A percentile compares a stretch with the other conserved stretches of the same genome.
Evolutionary conservation across 2,329 filamentous ascomycete genomes (phyloP).

Genomic region (Epichloe glyceriae): DNA sequence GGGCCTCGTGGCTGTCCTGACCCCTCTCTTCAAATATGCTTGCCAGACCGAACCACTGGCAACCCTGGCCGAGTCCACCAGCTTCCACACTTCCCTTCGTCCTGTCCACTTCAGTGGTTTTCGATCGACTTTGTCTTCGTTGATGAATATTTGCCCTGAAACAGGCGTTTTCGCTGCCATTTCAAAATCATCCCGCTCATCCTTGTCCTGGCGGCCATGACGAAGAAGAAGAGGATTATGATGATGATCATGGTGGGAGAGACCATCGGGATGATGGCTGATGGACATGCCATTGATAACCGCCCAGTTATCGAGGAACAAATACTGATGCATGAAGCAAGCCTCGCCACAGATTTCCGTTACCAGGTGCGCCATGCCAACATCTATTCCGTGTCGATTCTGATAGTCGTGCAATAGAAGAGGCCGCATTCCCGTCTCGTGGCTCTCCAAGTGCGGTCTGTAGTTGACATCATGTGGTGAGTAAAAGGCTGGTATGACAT

Average conservation of each 20-base stretch:
- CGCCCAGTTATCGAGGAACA: constrained; percentile 33
- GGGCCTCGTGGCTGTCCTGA: constrained; percentile 5
- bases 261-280: constrained; percentile 27
- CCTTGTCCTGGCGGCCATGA: background rate
- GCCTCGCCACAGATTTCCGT: constrained; percentile 30
- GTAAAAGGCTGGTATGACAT: constrained; percentile 30
- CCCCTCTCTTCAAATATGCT: constrained; percentile 28
- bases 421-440: constrained; percentile 28
- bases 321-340: constrained; percentile 34
- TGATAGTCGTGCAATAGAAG: constrained; percentile 27
- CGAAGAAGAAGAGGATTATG: background rate
- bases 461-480: constrained; percentile 22
- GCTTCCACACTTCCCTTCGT: constrained; percentile 24
- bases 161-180: constrained; percentile 8
- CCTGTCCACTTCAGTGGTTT: constrained; percentile 24
- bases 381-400: constrained; percentile 24
- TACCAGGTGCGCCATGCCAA: constrained; percentile 29
- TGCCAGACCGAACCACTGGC: constrained; percentile 30
- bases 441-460: constrained; percentile 16
- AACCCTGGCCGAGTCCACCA: constrained; percentile 26
- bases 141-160: constrained; percentile 19
- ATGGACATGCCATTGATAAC: constrained; percentile 34
- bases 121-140: constrained; percentile 16
- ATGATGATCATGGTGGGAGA: constrained; percentile 9
- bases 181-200: background rate